Base-by-base conservation (phyloP, 176 grass and related monocot species). In the Microstegium vimineum region DNA sequence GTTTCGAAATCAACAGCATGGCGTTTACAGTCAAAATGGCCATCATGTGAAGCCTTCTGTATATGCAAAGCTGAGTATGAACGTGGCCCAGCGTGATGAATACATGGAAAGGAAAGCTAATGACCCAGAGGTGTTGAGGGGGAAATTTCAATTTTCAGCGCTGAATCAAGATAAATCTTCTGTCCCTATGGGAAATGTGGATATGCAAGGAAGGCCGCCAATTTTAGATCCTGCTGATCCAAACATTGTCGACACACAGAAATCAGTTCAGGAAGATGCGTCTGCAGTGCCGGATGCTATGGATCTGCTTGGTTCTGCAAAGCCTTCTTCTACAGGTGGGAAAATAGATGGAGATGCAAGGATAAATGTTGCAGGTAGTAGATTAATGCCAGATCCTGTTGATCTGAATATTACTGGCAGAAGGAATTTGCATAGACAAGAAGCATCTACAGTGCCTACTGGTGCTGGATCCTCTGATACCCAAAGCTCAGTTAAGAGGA, bases 401-500 rank as follows among this genome's bases (percentile, higher is more conserved):
- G 65, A 85, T 63, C 16, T 34, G 38, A 74, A 71, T 68, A 42
- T 47, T 52, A 33, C 22, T 46, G 61, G 83, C 66, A 76, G 60
- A 73, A 73, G 83, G 15, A 83, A 80, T 23, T 71, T 76, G 27
- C 51, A 35, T 69, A 69, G 14, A 76, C 71, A 73, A 73, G 84
- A 62, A 76, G 47, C 77, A 65, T 33, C 71, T 57, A 30, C 56
- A 46, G 41, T 59, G 34, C 79, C 43, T 43, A 57, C 69, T 59
- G 33, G 77, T 82, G 66, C 54, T 36, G 57, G 45, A 76, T 71
- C 66, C 78, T 76, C 85, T 20, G 69, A 30, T 62, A 60, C 43
- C 62, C 72, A 12, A 73, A 85, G 73, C 70, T 89, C 82, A 83
- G 42, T 75, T 88, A 79, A 69, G 71, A 86, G 78, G 62, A 77